Conservation (phyloP, 768 basidiomycete genomes). For the Panaeolus papilionaceus region DNA sequence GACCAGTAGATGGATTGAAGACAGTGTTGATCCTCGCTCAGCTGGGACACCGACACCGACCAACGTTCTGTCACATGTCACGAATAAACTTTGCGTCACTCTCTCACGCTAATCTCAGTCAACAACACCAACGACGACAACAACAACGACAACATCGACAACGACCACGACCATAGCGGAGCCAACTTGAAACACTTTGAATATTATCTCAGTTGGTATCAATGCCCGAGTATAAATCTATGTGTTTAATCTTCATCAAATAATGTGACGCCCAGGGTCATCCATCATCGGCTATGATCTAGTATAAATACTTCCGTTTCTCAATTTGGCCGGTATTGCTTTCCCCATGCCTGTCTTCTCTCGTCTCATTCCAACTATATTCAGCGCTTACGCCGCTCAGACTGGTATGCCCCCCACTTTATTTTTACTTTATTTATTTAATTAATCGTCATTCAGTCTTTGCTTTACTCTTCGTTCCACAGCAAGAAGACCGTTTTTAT, state of each 20-base stretch:
- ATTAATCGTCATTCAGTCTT: constrained; percentile 40
- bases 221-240: neutral
- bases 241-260: neutral
- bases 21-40: neutral
- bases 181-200: neutral
- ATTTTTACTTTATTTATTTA: neutral
- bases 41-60: neutral
- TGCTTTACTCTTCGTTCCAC: constrained; percentile 69
- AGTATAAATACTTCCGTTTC: constrained; percentile 18
- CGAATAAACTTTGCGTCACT: constrained; percentile 22
- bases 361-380: constrained; percentile 53
- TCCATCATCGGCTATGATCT: constrained; percentile 6
- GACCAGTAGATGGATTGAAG: constrained; percentile 3
- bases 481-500: constrained; percentile 67
- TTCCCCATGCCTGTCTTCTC: constrained; percentile 55
- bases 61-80: constrained; percentile 28
- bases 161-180: neutral
- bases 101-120: constrained; percentile 4
- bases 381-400: constrained; percentile 59
- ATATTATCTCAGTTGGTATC: neutral
- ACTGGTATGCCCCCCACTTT: constrained; percentile 39
- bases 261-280: neutral
- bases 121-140: neutral
- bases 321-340: constrained; percentile 9
- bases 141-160: neutral